Percentiles rank a stretch among this genome's conserved stretches.
phyloP scores from a whole-genome alignment of 257 asterid genomes.

The Handroanthus guayacan region DNA sequence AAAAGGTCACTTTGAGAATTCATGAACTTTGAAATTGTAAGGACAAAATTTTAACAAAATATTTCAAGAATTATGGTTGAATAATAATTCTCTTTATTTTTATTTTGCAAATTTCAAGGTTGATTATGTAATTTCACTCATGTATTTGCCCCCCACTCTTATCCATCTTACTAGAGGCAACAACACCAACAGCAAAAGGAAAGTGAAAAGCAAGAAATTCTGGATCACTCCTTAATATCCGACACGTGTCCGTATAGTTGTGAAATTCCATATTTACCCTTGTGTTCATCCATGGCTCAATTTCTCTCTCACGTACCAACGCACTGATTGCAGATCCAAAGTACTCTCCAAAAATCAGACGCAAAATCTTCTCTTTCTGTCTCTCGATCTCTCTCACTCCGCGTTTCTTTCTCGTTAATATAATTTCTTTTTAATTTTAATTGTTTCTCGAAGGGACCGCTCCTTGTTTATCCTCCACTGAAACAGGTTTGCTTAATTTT shows the following conservation, averaged over 20 bases:
- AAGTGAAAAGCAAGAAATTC: conserved; percentile 8
- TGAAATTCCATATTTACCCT: conserved; percentile 46
- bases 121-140: neutral
- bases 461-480: conserved; percentile 35
- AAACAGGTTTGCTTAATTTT: conserved; percentile 48
- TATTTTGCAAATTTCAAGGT: neutral
- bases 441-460: conserved; percentile 22
- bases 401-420: neutral
- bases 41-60: neutral
- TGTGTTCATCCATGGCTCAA: neutral
- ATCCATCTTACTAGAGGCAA: neutral
- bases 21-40: neutral
- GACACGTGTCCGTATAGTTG: conserved; percentile 42
- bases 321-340: conserved; percentile 39
- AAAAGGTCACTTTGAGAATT: too few species aligned
- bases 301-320: conserved; percentile 26
- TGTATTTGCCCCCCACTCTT: neutral
- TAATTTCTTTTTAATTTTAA: neutral
- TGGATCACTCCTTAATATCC: neutral
- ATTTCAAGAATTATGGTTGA: neutral
- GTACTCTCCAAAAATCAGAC: neutral
- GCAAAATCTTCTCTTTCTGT: neutral
- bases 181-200: neutral
- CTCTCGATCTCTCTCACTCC: neutral
- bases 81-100: neutral